These are phyloP conservation scores for Podaxis rugospora DNA, from an alignment of 768 basidiomycete species.

Conservation along the genomic window DNA sequence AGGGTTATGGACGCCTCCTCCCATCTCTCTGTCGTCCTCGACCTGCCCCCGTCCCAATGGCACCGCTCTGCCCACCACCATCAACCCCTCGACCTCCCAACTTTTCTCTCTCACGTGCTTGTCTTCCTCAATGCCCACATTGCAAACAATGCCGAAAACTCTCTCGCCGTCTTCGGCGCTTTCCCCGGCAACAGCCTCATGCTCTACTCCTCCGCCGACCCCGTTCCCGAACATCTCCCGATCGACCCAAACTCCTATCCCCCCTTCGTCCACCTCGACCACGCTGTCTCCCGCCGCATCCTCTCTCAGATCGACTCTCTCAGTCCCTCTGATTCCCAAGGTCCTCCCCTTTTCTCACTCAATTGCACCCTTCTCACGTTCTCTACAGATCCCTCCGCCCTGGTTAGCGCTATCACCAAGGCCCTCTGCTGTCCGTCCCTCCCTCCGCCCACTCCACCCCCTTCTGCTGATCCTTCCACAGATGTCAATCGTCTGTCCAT, in stretches of 20 bases:
- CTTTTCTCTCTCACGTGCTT: constrained; percentile 82
- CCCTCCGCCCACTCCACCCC: constrained; percentile 14
- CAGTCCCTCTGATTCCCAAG: constrained; percentile 19
- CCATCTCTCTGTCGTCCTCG: constrained; percentile 81
- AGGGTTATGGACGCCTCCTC: constrained; percentile 21
- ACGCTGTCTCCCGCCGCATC: constrained; percentile 58
- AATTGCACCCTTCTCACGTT: too few species aligned
- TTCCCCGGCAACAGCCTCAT: constrained; percentile 80
- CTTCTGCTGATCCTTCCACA: constrained; percentile 13
- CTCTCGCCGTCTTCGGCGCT: constrained; percentile 88
- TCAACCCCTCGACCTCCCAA: constrained; percentile 54
- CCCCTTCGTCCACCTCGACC: constrained; percentile 77
- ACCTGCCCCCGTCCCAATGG: constrained; percentile 87
- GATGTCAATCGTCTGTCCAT: constrained; percentile 36
- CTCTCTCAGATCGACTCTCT: constrained; percentile 56
- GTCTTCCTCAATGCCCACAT: constrained; percentile 93
- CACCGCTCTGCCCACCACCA: constrained; percentile 58
- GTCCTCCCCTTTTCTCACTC: too few species aligned
- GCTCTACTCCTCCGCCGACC: constrained; percentile 69
- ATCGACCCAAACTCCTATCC: constrained; percentile 80
- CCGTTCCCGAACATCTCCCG: constrained; percentile 31
- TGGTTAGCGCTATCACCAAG: constrained; percentile 90
- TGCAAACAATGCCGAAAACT: constrained; percentile 87
- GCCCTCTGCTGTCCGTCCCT: constrained; percentile 75
- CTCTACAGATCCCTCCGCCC: constrained; percentile 49